Evolutionary conservation across 306 rosid genomes (phyloP).

Genomic region (Calophaca sinica): DNA sequence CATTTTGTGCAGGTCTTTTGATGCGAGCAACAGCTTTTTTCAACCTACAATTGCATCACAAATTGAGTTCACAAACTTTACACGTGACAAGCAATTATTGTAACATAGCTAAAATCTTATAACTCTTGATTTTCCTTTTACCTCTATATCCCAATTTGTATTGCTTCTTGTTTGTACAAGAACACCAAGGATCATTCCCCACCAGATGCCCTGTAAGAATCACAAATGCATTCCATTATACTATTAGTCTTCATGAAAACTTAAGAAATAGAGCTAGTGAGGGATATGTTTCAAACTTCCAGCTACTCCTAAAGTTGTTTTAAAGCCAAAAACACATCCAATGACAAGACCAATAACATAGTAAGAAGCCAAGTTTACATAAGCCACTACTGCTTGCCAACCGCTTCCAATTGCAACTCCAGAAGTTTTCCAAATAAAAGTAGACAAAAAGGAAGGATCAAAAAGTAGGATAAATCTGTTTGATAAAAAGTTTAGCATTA

Average conservation of each 20-base stretch:
- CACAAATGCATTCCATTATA: not conserved
- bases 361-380: conserved; percentile 66
- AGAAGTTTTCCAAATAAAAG: conserved; percentile 18
- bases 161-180: conserved; percentile 65
- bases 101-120: not conserved
- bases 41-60: conserved; percentile 55
- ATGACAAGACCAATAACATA: conserved; percentile 69
- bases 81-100: not conserved
- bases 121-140: not conserved
- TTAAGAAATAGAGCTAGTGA: not conserved
- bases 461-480: too few species aligned
- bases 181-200: conserved; percentile 83
- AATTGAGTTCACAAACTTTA: conserved; percentile 3
- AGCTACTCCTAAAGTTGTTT: conserved; percentile 65
- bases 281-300: conserved; percentile 49
- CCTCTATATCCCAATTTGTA: conserved; percentile 76
- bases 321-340: conserved; percentile 74
- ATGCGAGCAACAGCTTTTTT: conserved; percentile 59
- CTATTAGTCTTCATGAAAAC: not conserved
- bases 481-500: too few species aligned
- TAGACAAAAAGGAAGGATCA: not conserved
- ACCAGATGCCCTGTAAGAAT: conserved; percentile 69
- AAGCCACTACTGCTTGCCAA: conserved; percentile 79
- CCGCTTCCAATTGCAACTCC: conserved; percentile 88
- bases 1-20: conserved; percentile 56